Conservation (phyloP, 2,329 filamentous ascomycete genomes). For the Daldinia sp. region DNA sequence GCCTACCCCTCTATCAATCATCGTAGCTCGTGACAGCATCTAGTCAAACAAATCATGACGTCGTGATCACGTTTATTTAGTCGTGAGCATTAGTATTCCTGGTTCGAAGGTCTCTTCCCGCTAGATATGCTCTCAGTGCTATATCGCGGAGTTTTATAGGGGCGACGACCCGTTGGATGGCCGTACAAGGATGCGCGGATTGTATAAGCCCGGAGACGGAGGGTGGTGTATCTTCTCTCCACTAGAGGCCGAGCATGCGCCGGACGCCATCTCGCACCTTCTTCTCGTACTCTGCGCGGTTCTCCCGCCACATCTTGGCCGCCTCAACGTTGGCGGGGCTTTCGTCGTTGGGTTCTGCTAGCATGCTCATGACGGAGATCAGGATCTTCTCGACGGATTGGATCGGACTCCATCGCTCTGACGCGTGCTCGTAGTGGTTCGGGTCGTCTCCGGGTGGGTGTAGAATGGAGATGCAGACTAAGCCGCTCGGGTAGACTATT, state of each 20-base stretch:
- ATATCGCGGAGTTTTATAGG: neutral
- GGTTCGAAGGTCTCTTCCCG: neutral
- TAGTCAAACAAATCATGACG: neutral
- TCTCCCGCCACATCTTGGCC: constrained; percentile 94
- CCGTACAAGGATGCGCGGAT: neutral
- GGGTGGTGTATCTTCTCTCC: neutral
- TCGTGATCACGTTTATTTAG: neutral
- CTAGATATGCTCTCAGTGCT: neutral
- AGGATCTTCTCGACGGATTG: constrained; percentile 98
- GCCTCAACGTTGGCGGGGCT: constrained; percentile 96
- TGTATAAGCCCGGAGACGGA: neutral
- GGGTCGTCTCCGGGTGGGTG: constrained; percentile 96
- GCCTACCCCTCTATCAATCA: neutral
- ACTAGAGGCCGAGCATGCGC: constrained; percentile 75
- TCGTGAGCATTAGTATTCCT: neutral
- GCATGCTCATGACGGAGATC: constrained; percentile 97
- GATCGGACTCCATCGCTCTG: constrained; percentile 94
- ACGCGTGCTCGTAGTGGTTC: constrained; percentile 97
- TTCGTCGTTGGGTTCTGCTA: constrained; percentile 96
- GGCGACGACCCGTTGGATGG: neutral
- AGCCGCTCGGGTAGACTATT: constrained; percentile 86
- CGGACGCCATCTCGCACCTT: constrained; percentile 85
- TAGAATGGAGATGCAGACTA: constrained; percentile 98
- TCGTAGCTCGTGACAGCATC: neutral
- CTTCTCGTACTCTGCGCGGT: constrained; percentile 82